Evolutionary conservation across 2,329 filamentous ascomycete genomes (phyloP).

Genomic region (Harringtonia lauricola): DNA sequence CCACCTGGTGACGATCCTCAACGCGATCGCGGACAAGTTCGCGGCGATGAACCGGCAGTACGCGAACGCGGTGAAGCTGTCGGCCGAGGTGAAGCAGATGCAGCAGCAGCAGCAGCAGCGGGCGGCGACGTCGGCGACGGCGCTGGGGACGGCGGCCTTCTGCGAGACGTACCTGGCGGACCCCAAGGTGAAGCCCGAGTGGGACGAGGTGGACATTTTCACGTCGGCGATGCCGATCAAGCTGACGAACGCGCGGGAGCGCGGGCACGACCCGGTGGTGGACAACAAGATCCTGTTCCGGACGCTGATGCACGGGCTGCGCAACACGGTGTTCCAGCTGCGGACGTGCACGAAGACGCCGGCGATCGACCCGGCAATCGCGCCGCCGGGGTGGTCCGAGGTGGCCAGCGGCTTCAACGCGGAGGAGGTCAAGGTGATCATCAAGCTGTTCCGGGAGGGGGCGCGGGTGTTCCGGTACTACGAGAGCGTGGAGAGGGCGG

Average conservation of each 20-base stretch:
- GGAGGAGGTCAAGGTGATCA: constrained; percentile 91
- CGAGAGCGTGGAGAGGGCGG: constrained; percentile 57
- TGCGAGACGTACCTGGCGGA: constrained; percentile 78
- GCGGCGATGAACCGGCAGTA: constrained; percentile 97
- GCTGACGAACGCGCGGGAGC: constrained; percentile 80
- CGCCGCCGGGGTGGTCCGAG: constrained; percentile 85
- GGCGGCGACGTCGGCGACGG: constrained; percentile 6
- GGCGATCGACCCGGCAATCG: constrained; percentile 63
- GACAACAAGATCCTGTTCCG: constrained; percentile 99
- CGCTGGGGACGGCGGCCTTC: constrained; percentile 39
- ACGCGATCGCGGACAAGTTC: constrained; percentile 97
- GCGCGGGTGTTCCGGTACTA: constrained; percentile 97
- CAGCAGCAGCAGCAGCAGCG: constrained; percentile 47
- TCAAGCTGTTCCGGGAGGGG: constrained; percentile 94
- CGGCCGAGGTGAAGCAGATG: constrained; percentile 77
- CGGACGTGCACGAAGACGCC: constrained; percentile 74
- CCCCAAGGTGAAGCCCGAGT: constrained; percentile 70
- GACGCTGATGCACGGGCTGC: constrained; percentile 88
- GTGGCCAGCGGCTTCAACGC: constrained; percentile 94
- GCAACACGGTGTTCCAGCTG: constrained; percentile 92
- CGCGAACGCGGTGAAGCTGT: constrained; percentile 87
- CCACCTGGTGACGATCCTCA: constrained; percentile 92
- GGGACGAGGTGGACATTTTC: constrained; percentile 98
- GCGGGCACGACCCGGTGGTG: constrained; percentile 77
- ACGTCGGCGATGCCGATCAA: constrained; percentile 83